A percentile compares a stretch with the other conserved stretches of the same genome.
Conservation (phyloP, 2,329 filamentous ascomycete genomes). For the Clathrospora elynae region DNA sequence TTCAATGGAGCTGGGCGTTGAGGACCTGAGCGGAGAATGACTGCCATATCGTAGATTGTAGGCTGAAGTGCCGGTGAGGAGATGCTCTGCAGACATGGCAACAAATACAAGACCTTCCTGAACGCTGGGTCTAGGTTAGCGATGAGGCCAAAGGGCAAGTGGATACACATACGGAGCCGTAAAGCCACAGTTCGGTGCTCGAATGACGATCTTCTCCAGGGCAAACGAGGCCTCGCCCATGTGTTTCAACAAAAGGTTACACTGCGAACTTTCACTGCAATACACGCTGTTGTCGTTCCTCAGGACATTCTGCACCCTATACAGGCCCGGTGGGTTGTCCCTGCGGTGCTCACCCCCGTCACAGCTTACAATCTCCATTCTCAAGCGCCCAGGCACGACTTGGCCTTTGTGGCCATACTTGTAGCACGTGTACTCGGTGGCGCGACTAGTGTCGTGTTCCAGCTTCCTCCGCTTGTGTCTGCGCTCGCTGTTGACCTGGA, state of each 20-base stretch:
- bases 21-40: slow-evolving; percentile 32
- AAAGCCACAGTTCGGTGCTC: slow-evolving; percentile 78
- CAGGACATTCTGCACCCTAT: slow-evolving; percentile 72
- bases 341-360: slow-evolving; percentile 76
- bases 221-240: slow-evolving; percentile 80
- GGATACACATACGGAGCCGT: slow-evolving; percentile 75
- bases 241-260: slow-evolving; percentile 85
- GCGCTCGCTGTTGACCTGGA: slow-evolving; percentile 27
- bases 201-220: slow-evolving; percentile 84
- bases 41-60: slow-evolving; percentile 70
- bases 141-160: slow-evolving; percentile 9
- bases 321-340: slow-evolving; percentile 56
- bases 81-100: slow-evolving; percentile 79
- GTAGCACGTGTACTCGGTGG: slow-evolving; percentile 54
- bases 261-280: slow-evolving; percentile 84
- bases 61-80: slow-evolving; percentile 72
- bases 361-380: slow-evolving; percentile 87
- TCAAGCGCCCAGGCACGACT: slow-evolving; percentile 78
- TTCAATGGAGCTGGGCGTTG: slow-evolving; percentile 31
- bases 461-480: slow-evolving; percentile 49
- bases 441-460: slow-evolving; percentile 39
- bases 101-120: slow-evolving; percentile 93
- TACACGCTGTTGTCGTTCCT: slow-evolving; percentile 84
- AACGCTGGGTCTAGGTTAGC: slow-evolving; percentile 62
- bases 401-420: slow-evolving; percentile 87